A percentile compares a stretch with the other conserved stretches of the same genome.
Conservation (phyloP, 2,329 filamentous ascomycete genomes). For the Claviceps sorghi region DNA sequence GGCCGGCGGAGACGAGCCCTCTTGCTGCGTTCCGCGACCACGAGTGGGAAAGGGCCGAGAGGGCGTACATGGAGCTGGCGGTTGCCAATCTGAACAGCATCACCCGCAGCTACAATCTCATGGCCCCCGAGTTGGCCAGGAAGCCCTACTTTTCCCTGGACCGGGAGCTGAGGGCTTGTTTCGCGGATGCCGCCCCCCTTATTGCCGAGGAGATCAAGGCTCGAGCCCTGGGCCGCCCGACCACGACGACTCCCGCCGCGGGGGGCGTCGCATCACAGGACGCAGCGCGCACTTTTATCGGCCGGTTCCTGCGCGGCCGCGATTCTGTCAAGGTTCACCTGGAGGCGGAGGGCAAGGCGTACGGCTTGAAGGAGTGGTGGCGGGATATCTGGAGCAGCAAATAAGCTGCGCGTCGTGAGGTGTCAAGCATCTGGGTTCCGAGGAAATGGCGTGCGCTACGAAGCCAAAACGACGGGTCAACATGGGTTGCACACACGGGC, state of each 20-base stretch:
- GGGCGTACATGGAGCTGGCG: constrained; percentile 59
- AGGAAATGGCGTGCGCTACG: no score
- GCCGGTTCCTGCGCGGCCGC: constrained; percentile 38
- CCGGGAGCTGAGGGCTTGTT: constrained; percentile 69
- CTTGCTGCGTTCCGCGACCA: constrained; percentile 54
- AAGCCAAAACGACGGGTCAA: no score
- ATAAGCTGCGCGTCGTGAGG: background rate
- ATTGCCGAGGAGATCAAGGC: constrained; percentile 59
- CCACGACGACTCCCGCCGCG: constrained; percentile 21
- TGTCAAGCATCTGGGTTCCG: no score
- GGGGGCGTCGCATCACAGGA: constrained; percentile 10
- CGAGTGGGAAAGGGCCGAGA: constrained; percentile 59
- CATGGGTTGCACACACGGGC: no score
- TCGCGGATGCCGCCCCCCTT: constrained; percentile 68
- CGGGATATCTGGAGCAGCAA: constrained; percentile 50
- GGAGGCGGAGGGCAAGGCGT: constrained; percentile 60
- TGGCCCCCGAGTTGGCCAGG: constrained; percentile 82
- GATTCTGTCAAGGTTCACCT: constrained; percentile 45
- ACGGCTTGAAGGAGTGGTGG: constrained; percentile 85
- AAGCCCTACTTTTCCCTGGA: constrained; percentile 82
- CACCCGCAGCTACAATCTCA: constrained; percentile 81
- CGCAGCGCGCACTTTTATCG: constrained; percentile 39
- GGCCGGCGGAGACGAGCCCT: no score
- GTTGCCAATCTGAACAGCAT: constrained; percentile 66
- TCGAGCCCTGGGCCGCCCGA: constrained; percentile 39